Evolutionary conservation across 2,329 filamentous ascomycete species (phyloP), one percentile per base, ranked within the genome.

Genomic region (Verticillium dahliae): DNA sequence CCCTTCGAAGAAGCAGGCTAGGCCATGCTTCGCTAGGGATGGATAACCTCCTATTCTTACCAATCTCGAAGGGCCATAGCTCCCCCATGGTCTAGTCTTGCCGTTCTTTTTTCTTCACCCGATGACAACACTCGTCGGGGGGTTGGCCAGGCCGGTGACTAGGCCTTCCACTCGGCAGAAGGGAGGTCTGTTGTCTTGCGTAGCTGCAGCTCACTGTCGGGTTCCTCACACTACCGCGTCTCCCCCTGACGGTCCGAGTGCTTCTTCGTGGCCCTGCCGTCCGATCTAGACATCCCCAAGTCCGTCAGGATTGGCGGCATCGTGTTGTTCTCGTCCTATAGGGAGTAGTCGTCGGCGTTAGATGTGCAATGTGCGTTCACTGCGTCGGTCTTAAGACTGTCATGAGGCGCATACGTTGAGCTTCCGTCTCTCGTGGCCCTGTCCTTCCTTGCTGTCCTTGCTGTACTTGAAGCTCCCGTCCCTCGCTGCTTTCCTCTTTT

Each of bases 141-240:
- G n/a, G 41, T 50, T 18, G 41, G 22, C 22, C 41, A n/a, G 41
- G 18, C 18, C 41, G n/a, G 31, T 31, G 18, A 22, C 31, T 22
- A 33, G 57, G 10, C 38, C 22, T 34, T 58, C 18, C 38, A 38
- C 57, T 58, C 57, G 57, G 57, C 57, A 58, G 57, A 58, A 58
- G 14, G 57, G 57, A 58, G 57, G 22, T 41, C 31, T 11, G 14
- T 22, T 4, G 7, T n/a, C 10, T 50, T 11, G n/a, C n/a, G 41
- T 22, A 10, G n/a, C 41, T 10, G 41, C 41, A 10, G 18, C 41
- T 50, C 41, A 50, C 41, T 50, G 41, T 18, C 41, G 41, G n/a
- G 9, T 11, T n/a, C 15, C 6, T 22, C 18, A 22, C 18, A 22
- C 18, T 22, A 22, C 18, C 18, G 18, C 41, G 22, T 18, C 41